Conservation (phyloP, 306 rosid species). For the Boehmeria nivea region DNA sequence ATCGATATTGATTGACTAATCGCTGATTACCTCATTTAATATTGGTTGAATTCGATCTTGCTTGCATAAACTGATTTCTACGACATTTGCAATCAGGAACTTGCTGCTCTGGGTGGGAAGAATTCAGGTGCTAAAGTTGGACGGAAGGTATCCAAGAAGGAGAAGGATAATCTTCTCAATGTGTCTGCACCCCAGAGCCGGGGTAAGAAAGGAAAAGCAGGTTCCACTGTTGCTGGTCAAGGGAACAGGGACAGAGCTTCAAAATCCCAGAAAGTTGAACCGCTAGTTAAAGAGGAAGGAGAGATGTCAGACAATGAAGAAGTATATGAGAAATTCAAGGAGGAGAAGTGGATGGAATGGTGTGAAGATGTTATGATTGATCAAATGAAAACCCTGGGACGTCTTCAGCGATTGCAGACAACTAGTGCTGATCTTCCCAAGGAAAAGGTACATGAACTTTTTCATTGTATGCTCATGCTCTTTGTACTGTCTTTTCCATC, state of each 20-base stretch:
- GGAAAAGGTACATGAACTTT: constrained; percentile 52
- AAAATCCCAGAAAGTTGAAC: constrained; percentile 69
- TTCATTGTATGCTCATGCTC: constrained; percentile 1
- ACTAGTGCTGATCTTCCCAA: constrained; percentile 94
- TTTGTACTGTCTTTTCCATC: not conserved
- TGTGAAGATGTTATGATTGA: constrained; percentile 90
- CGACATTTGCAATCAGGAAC: constrained; percentile 46
- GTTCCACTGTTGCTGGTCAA: constrained; percentile 45
- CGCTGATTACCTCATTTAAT: not conserved
- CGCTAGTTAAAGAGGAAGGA: constrained; percentile 91
- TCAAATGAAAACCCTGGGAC: constrained; percentile 74
- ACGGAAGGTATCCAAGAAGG: constrained; percentile 77
- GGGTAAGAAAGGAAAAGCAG: constrained; percentile 58
- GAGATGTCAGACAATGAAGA: constrained; percentile 97
- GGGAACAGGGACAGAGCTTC: constrained; percentile 47
- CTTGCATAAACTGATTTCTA: constrained; percentile 17
- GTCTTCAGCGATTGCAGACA: constrained; percentile 83
- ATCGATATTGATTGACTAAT: not conserved
- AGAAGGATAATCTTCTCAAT: constrained; percentile 47
- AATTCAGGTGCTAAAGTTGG: constrained; percentile 55
- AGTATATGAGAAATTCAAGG: constrained; percentile 96
- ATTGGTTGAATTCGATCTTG: not conserved
- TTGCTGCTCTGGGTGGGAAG: constrained; percentile 71
- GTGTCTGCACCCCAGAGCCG: constrained; percentile 40
- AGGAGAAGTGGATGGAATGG: constrained; percentile 99